Evolutionary conservation across 805 yeast species (phyloP), one percentile per base, ranked within the genome.

Genomic region (Pachysolen tannophilus): DNA sequence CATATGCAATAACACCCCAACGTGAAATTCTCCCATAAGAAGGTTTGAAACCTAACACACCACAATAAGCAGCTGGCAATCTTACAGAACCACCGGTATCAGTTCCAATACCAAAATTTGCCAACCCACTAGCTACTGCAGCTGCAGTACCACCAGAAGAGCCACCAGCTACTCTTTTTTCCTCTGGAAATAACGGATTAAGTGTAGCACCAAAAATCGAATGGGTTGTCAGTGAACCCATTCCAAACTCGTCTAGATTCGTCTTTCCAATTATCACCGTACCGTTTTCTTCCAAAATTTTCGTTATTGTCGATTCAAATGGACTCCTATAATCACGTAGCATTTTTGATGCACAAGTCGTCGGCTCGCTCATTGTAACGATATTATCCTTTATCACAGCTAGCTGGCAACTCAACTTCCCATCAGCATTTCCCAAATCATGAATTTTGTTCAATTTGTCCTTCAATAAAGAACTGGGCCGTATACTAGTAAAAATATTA

Each of bases 21-120:
- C 99, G 63, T 0, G 97, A 87, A 2, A 92, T 62, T 26, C 95
- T 66, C 0, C 98, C 98, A 54, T 92, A 92, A 0, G 92, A 69
- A 1, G 98, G 98, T 55, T 92, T 92, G 61, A 86, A 86, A 1
- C 98, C 98, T 20, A 75, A 60, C 0, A 82, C 68, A 2, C 88
- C 84, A 45, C 90, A 79, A 53, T 81, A 86, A 14, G 94, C 79
- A 2, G 95, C 94, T 0, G 99, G 99, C 15, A 85, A 62, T 41
- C 99, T 67, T 1, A 92, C 85, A 0, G 97, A 86, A 0, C 99
- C 99, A 5, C 99, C 99, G 0, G 99, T 92, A 49, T 92, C 99
- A 1, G 97, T 83, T 0, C 98, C 99, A 25, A 92, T 56, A 1
- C 94, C 72, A 47, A 83, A 77, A 50, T 81, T 85, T 23, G 76